Evolutionary conservation across 179 eudicot species (phyloP).

Genomic region (Vitellaria paradoxa): DNA sequence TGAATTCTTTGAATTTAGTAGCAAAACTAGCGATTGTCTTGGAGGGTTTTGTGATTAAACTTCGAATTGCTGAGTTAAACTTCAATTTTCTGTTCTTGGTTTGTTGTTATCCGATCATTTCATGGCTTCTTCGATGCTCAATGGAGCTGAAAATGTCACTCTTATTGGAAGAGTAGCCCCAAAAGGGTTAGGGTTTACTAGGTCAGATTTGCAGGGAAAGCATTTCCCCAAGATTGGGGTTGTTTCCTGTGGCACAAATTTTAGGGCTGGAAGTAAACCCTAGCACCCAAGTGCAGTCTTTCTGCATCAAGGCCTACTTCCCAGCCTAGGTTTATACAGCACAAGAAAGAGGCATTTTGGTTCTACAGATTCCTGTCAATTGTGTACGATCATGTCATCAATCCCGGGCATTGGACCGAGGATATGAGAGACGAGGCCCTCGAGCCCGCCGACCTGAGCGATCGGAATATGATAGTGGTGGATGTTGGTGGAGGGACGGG

Average conservation of each 20-base stretch:
- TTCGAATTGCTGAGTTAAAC: not conserved
- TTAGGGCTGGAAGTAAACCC: constrained; percentile 21
- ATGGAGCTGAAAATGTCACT: constrained; percentile 40
- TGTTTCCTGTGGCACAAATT: constrained; percentile 22
- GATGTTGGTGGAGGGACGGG: constrained; percentile 99
- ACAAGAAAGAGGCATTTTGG: constrained; percentile 90
- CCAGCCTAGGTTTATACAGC: constrained; percentile 84
- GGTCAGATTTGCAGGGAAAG: constrained; percentile 44
- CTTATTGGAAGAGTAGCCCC: constrained; percentile 33
- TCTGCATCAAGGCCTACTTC: constrained; percentile 55
- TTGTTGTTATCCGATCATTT: constrained; percentile 13
- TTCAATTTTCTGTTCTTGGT: not conserved
- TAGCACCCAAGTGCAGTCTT: constrained; percentile 45
- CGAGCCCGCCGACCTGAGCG: constrained; percentile 67
- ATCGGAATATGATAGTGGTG: constrained; percentile 63
- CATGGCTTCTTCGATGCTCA: constrained; percentile 68
- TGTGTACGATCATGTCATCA: constrained; percentile 71
- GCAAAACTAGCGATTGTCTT: not conserved
- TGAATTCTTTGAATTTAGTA: not conserved
- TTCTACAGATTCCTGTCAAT: constrained; percentile 77
- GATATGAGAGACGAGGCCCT: constrained; percentile 85
- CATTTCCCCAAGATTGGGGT: constrained; percentile 31
- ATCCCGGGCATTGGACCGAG: constrained; percentile 90
- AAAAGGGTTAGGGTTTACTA: constrained; percentile 36
- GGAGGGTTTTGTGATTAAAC: constrained; percentile 15